Conservation (phyloP, 208 protist genomes). For the Leishmania tarentolae region DNA sequence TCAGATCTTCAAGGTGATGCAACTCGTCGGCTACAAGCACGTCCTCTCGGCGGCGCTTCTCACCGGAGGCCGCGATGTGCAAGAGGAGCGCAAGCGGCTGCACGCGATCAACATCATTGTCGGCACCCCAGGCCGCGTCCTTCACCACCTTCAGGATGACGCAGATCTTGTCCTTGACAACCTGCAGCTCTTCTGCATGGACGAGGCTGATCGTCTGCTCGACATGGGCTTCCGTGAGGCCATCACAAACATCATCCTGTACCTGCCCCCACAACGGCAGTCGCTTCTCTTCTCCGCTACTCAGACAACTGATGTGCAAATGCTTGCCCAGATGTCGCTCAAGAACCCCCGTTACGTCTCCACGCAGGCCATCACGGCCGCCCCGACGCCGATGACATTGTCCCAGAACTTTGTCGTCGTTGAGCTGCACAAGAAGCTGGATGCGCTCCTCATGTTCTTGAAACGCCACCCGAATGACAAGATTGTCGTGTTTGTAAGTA, state of each 20-base stretch:
- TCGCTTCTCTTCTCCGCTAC: conserved; percentile 99
- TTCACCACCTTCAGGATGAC: conserved; percentile 99
- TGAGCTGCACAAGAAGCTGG: conserved; percentile 95
- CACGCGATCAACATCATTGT: conserved; percentile 98
- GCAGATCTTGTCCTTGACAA: conserved; percentile 90
- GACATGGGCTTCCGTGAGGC: conserved; percentile 97
- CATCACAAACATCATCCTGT: conserved; percentile 94
- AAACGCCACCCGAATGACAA: conserved; percentile 96
- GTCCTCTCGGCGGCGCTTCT: conserved; percentile 96
- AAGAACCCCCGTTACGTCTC: conserved; percentile 96
- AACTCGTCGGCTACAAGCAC: conserved; percentile 93
- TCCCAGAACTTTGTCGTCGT: conserved; percentile 95
- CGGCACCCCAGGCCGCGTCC: conserved; percentile 97
- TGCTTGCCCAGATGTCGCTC: conserved; percentile 92
- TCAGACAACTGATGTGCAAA: conserved; percentile 96
- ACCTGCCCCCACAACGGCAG: conserved; percentile 92
- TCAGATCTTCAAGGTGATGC: conserved; percentile 99
- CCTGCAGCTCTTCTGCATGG: conserved; percentile 97
- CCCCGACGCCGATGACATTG: conserved; percentile 90
- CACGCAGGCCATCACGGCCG: conserved; percentile 85
- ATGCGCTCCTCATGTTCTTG: conserved; percentile 98
- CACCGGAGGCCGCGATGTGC: conserved; percentile 98
- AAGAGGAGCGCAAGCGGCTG: conserved; percentile 94
- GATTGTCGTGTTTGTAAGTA: conserved; percentile 98
- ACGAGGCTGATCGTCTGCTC: conserved; percentile 98